phyloP scores from a whole-genome alignment of 805 yeast genomes.

The Pichia nakasei region DNA sequence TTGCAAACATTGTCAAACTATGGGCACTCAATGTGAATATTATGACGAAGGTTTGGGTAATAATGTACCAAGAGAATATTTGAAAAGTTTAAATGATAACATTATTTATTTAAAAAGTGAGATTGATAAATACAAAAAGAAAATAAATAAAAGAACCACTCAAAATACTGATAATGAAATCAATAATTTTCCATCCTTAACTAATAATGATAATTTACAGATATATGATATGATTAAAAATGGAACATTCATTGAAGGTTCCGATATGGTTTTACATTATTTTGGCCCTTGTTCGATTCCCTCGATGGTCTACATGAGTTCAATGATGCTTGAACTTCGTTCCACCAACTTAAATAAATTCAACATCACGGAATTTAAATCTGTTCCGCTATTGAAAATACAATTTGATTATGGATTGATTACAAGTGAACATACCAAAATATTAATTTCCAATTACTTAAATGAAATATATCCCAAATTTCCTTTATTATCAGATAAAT shows the following conservation, averaged over 20 bases:
- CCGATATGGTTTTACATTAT: constrained; percentile 6
- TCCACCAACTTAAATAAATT: not conserved
- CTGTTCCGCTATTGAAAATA: constrained; percentile 9
- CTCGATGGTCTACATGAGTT: constrained; percentile 9
- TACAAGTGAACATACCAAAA: constrained; percentile 11
- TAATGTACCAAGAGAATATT: constrained; percentile 11
- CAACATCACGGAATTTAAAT: not conserved
- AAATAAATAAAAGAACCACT: constrained; percentile 5
- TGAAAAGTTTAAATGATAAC: constrained; percentile 13
- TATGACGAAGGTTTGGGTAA: constrained; percentile 16
- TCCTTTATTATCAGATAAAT: constrained; percentile 13
- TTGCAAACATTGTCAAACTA: constrained; percentile 12
- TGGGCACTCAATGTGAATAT: constrained; percentile 15
- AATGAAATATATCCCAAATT: constrained; percentile 13
- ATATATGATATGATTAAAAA: constrained; percentile 5
- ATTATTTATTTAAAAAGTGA: constrained; percentile 11
- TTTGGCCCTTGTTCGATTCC: constrained; percentile 15
- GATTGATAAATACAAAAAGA: constrained; percentile 10
- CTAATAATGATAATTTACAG: not conserved
- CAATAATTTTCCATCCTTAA: not conserved
- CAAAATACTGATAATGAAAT: not conserved
- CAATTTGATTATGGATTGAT: constrained; percentile 11
- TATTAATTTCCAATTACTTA: constrained; percentile 15
- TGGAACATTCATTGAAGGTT: constrained; percentile 14
- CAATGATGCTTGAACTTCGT: constrained; percentile 7